phyloP scores from a whole-genome alignment of 345 rosid genomes.

The Euclidium syriacum region DNA sequence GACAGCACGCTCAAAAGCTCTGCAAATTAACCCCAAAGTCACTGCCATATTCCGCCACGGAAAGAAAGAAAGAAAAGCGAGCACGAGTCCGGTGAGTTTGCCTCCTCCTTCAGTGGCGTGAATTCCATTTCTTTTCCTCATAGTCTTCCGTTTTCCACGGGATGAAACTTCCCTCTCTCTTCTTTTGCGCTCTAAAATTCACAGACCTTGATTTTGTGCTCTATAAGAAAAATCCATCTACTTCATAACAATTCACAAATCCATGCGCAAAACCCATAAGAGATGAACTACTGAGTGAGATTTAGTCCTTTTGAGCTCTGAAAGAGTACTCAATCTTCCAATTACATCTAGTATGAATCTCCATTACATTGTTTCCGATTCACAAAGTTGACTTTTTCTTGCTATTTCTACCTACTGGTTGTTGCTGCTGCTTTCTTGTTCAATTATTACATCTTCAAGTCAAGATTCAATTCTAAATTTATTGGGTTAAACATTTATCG shows the following conservation, averaged over 20 bases:
- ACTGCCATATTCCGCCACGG: constrained; percentile 18
- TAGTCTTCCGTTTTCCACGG: background rate
- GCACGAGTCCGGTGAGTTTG: constrained; percentile 16
- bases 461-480: background rate
- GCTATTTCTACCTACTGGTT: background rate
- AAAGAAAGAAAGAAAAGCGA: background rate
- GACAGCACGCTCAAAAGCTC: constrained; percentile 14
- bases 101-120: constrained; percentile 4
- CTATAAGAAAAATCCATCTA: too few relatives aligned
- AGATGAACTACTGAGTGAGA: background rate
- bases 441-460: background rate
- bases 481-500: background rate
- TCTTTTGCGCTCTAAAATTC: background rate
- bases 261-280: too few relatives aligned
- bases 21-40: constrained; percentile 3
- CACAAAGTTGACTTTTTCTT: constrained; percentile 14
- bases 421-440: background rate
- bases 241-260: too few relatives aligned
- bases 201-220: background rate
- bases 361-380: constrained; percentile 3
- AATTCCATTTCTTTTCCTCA: constrained; percentile 11
- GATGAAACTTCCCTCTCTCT: background rate
- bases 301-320: background rate
- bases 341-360: background rate
- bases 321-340: constrained; percentile 3